phyloP scores from a whole-genome alignment of 257 asterid species.

The Apocynum venetum region DNA sequence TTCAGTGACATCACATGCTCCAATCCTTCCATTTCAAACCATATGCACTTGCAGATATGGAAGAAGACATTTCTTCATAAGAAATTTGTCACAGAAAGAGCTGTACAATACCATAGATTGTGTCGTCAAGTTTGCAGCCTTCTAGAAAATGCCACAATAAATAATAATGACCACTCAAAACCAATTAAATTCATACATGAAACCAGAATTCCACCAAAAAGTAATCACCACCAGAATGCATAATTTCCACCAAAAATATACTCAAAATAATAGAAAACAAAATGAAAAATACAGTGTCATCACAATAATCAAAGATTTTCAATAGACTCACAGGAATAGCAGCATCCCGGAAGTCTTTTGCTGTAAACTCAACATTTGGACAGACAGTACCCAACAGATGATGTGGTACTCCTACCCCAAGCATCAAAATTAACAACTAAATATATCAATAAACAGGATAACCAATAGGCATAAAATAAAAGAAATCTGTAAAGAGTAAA shows the following conservation, averaged over 20 bases:
- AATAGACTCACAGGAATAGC: constrained; percentile 56
- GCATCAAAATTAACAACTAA: constrained; percentile 9
- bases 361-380: constrained; percentile 71
- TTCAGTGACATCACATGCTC: neutral
- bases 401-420: constrained; percentile 71
- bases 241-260: neutral
- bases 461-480: neutral
- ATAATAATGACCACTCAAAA: neutral
- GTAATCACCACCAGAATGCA: neutral
- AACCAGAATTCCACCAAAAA: neutral
- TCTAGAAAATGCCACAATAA: neutral
- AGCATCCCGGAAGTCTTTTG: constrained; percentile 76
- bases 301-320: constrained; percentile 1
- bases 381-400: constrained; percentile 77
- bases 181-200: neutral
- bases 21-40: neutral
- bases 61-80: neutral
- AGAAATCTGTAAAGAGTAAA: constrained; percentile 9
- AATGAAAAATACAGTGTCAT: neutral
- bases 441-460: neutral
- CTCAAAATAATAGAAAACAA: neutral
- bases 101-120: neutral
- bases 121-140: neutral
- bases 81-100: neutral
- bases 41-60: neutral